Base-by-base conservation (phyloP, 1,139 yeast genomes). In the Candida smagusa region DNA sequence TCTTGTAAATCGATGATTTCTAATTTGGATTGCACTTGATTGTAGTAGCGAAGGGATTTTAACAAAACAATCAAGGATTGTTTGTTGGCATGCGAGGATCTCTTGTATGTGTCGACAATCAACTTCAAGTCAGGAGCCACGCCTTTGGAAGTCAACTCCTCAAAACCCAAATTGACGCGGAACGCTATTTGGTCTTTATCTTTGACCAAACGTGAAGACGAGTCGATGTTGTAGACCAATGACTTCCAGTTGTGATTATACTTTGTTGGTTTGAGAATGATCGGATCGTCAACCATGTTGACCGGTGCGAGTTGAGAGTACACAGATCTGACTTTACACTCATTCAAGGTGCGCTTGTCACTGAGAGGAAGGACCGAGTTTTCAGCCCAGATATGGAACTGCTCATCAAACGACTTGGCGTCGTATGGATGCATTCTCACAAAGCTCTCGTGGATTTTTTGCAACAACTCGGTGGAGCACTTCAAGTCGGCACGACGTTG, bases 161-260 rank as follows among this genome's bases (percentile, higher is more conserved):
- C 46, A 36, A 70, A 65, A 7, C 75, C 77, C 33, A 54, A 50
- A 13, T 56, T 53, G 27, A 66, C 47, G 28, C 75, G 47, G 43
- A 60, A 68, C 23, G 56, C 56, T 1, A 65, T 50, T 39, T 69
- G 74, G 7, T 46, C 51, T 12, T 46, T 38, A 28, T 45, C 52
- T 29, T 44, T 41, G 3, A 39, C 26, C 9, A 40, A 44, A 8
- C 41, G 43, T 9, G 57, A 57, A 22, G 40, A 37, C n/a, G 34
- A 41, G 31, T 52, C 46, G 9, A 44, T 44, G 9, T 43, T 42
- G 50, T 51, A 50, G 11, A 40, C 41, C 28, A 60, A 45, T 6
- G 38, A 33, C 4, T 42, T 36, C 65, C 65, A 61, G 23, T 53
- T 43, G 6, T 37, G 34, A n/a, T 54, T 41, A 36, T 56, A 58